Base-by-base conservation (phyloP, 176 grass and related monocot species). In the Oryza brachyantha region DNA sequence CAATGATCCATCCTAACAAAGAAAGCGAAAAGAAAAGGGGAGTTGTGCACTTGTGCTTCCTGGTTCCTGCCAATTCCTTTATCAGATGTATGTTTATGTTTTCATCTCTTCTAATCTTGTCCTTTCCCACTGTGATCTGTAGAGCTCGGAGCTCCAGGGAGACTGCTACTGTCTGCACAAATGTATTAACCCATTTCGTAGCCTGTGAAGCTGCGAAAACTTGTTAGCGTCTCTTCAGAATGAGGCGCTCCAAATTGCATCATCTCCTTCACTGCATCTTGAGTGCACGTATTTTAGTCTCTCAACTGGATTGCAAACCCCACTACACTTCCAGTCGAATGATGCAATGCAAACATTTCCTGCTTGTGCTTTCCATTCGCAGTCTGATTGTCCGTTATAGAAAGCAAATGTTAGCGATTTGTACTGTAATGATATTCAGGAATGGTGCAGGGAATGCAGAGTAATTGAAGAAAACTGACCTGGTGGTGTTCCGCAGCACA, bases 271-370 rank as follows among this genome's bases (percentile, higher is more conserved):
- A 17, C 94, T 74, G 22, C 94, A 97, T 59, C 82, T 85, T 19
- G 42, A 52, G 62, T 97, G 94, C 75, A 97, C 91, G 22, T 94
- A 78, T 55, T 88, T 90, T 74, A 97, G 68, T 78, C 85, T 88
- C 67, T 97, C 94, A 3, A 94, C 94, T 6, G 94, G 90, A 26
- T 90, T 94, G 89, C 94, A 97, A 75, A 97, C 91, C 14, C 94
- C 94, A 54, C 91, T 97, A 79, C 94, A 97, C 61, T 68, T 88
- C 94, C 94, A 97, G 29, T 97, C 94, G 25, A 97, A 97, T 1
- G 94, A 94, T 11, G 94, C 94, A 29, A 90, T 85, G 9, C 94
- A 97, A 8, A 85, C 80, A 45, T 90, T 90, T 43, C 94, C 94
- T 64, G 91, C 86, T 66, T 97, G 91, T 0, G 89, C 88, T 70